Evolutionary conservation across 2,329 filamentous ascomycete genomes (phyloP).

Genomic region (Claviceps arundinis): DNA sequence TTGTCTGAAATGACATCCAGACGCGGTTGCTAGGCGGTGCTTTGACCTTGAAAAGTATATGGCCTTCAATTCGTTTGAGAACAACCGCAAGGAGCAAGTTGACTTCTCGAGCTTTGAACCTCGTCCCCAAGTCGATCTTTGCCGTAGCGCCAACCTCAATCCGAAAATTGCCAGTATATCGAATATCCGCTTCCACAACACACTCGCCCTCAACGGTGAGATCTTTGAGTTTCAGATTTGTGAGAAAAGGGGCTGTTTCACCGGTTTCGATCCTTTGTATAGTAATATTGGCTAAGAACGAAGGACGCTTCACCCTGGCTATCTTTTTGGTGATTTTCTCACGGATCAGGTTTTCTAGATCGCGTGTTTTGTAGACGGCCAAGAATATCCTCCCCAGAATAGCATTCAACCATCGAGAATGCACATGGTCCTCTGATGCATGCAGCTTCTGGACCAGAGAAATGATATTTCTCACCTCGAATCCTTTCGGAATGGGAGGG

Average conservation of each 20-base stretch:
- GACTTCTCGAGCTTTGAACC: slow-evolving; percentile 84
- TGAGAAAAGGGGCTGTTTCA: slow-evolving; percentile 75
- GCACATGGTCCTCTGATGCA: slow-evolving; percentile 78
- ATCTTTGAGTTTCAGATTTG: slow-evolving; percentile 76
- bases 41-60: slow-evolving; percentile 76
- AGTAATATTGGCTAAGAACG: slow-evolving; percentile 75
- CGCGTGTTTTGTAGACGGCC: slow-evolving; percentile 70
- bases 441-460: slow-evolving; percentile 81
- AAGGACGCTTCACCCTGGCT: slow-evolving; percentile 78
- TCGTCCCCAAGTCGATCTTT: slow-evolving; percentile 74
- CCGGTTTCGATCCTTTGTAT: slow-evolving; percentile 77
- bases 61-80: slow-evolving; percentile 73
- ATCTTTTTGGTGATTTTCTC: slow-evolving; percentile 95
- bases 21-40: slow-evolving; percentile 87
- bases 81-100: slow-evolving; percentile 79
- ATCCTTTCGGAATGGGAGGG: slow-evolving; percentile 58
- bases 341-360: slow-evolving; percentile 66
- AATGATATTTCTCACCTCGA: slow-evolving; percentile 78
- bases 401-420: slow-evolving; percentile 89
- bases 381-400: slow-evolving; percentile 80
- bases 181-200: slow-evolving; percentile 72
- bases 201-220: slow-evolving; percentile 86
- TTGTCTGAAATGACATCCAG: slow-evolving; percentile 93
- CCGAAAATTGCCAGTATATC: slow-evolving; percentile 78
- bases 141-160: slow-evolving; percentile 88